phyloP scores from a whole-genome alignment of 1,284 basidiomycete genomes.

The Mrakiaceae sp. region DNA sequence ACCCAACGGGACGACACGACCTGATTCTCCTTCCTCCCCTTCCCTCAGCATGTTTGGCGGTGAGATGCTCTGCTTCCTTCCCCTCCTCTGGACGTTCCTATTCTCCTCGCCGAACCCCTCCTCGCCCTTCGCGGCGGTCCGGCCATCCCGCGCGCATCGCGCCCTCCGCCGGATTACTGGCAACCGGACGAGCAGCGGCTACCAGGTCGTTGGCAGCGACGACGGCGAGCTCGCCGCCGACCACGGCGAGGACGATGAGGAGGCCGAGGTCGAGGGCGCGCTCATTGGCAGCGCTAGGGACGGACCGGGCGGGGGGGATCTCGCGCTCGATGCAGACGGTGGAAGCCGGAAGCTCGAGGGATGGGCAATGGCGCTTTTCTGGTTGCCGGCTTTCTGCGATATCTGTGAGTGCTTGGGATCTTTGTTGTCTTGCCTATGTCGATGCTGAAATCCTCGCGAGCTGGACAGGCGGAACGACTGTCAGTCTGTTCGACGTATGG shows the following conservation, averaged over 20 bases:
- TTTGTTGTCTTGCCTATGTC: constrained; percentile 39
- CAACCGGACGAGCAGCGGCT: background rate
- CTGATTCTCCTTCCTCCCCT: constrained; percentile 5
- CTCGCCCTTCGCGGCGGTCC: constrained; percentile 26
- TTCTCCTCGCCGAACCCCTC: constrained; percentile 30
- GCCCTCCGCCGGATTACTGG: constrained; percentile 1
- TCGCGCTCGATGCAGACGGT: background rate
- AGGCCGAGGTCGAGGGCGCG: constrained; percentile 34
- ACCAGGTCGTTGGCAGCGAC: too few relatives aligned
- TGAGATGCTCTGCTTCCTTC: constrained; percentile 67
- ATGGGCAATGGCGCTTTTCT: constrained; percentile 61
- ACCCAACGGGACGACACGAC: constrained; percentile 4
- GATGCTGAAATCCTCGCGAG: constrained; percentile 30
- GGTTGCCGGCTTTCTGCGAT: constrained; percentile 79
- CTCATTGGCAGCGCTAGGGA: constrained; percentile 36
- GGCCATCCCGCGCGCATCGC: background rate
- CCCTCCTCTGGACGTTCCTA: constrained; percentile 54
- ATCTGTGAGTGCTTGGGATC: constrained; percentile 49
- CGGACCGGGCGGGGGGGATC: constrained; percentile 31
- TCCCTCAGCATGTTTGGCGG: constrained; percentile 57
- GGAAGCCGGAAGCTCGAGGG: constrained; percentile 41
- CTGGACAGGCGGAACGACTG: constrained; percentile 32
- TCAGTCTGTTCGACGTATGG: constrained; percentile 21
- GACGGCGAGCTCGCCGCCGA: too few relatives aligned
- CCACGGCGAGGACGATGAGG: constrained; percentile 30